Evolutionary conservation across 73 alveolate genomes (phyloP).

Genomic region (Paramecium sexaurelia): DNA sequence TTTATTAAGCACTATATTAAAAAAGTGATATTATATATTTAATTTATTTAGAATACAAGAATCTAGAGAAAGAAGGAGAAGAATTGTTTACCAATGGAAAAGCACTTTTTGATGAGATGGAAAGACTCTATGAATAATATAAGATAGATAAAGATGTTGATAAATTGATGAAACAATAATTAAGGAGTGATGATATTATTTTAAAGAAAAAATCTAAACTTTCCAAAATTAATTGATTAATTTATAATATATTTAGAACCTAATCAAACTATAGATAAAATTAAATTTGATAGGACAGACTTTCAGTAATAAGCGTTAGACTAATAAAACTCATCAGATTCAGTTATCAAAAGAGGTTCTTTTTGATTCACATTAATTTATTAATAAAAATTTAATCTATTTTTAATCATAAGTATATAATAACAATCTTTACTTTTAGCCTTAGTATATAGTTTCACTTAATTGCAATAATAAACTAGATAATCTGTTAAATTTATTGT

Average conservation of each 20-base stretch:
- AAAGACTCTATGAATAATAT: background rate
- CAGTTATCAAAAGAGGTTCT: background rate
- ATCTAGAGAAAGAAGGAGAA: background rate
- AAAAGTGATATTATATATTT: background rate
- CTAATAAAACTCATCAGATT: background rate
- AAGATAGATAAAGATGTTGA: slow-evolving; percentile 5
- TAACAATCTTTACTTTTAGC: background rate
- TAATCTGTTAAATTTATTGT: background rate
- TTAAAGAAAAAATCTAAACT: background rate
- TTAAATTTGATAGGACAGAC: slow-evolving; percentile 15
- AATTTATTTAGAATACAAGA: background rate
- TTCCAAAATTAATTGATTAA: background rate
- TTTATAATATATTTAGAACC: background rate
- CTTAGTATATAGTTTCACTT: background rate
- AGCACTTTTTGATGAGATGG: background rate
- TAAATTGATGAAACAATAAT: background rate
- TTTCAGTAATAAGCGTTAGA: background rate
- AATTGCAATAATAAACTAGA: background rate
- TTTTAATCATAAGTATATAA: background rate
- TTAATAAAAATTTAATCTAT: background rate
- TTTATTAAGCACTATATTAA: background rate
- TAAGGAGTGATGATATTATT: slow-evolving; percentile 12
- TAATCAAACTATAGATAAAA: background rate
- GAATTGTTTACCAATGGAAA: background rate
- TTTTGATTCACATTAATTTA: background rate